Base-by-base conservation (phyloP, 345 rosid species). In the Clarkia xantiana region DNA sequence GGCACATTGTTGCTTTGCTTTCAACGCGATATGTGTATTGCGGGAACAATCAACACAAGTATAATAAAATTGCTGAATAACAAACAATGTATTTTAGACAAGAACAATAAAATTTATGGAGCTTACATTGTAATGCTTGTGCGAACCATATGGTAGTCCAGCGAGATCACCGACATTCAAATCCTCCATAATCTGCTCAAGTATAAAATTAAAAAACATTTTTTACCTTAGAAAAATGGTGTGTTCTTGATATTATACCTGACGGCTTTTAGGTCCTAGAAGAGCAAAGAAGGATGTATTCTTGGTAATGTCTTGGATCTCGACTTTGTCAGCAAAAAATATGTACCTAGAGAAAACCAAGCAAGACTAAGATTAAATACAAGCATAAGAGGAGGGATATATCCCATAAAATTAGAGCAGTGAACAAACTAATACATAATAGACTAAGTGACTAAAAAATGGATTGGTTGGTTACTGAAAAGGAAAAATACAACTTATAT, bases 241-340 rank as follows among this genome's bases (percentile, higher is more conserved):
- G 5, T 46, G n/a, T 2, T 49, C 44, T 55, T 56, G 45, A 9
- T 59, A 49, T 49, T 78, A 55, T 73, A 88, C 97, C 62, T 76
- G 64, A 48, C 61, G 53, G 66, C 89, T 78, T 65, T 69, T 61
- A 10, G 97, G 86, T 59, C 97, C 97, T 48, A 72, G 65, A 56
- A 88, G 55, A 56, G 62, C 62, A 25, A 82, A 80, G 29, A 88
- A 76, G 71, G 76, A 69, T 62, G 97, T 84, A 69, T 80, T 76
- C 68, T 82, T 78, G 62, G 86, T 78, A 48, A 84, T 78, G 56
- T 88, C 93, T 63, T 75, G 76, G 62, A 88, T 73, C 67, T 78
- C 89, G 23, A 88, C 86, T 66, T 82, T 78, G 66, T 88, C 97
- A 57, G 93, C 69, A 14, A 84, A 80, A 62, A 84, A 88, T n/a